phyloP scores from a whole-genome alignment of 192 early-diverging fungal species.

The Paraglomus brasilianum region DNA sequence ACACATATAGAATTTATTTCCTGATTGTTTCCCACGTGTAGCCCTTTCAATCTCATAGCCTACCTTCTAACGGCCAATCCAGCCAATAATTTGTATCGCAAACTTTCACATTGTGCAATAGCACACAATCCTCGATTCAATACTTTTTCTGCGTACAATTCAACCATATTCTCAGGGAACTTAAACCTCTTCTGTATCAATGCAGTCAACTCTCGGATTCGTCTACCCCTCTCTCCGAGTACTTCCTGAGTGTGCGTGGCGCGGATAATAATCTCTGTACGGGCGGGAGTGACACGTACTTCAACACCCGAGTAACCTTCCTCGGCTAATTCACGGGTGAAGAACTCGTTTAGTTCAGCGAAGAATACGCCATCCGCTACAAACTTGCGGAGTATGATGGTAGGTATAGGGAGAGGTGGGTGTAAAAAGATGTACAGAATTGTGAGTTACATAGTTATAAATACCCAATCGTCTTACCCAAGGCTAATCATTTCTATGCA shows the following conservation, averaged over 20 bases:
- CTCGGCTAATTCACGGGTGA: slow-evolving; percentile 93
- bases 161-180: slow-evolving; percentile 97
- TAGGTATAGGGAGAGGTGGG: slow-evolving; percentile 11
- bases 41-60: slow-evolving; percentile 14
- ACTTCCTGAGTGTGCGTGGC: slow-evolving; percentile 98
- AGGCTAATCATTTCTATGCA: too few relatives aligned
- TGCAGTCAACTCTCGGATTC: slow-evolving; percentile 97
- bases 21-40: background rate
- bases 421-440: background rate
- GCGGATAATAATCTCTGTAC: slow-evolving; percentile 99
- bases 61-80: slow-evolving; percentile 93
- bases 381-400: too few relatives aligned
- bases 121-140: slow-evolving; percentile 96
- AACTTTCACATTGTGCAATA: slow-evolving; percentile 97
- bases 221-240: slow-evolving; percentile 97
- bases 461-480: background rate
- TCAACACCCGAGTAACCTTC: slow-evolving; percentile 99
- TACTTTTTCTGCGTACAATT: slow-evolving; percentile 98
- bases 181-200: slow-evolving; percentile 99
- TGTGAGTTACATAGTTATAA: background rate
- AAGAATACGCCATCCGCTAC: slow-evolving; percentile 99
- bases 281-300: slow-evolving; percentile 98
- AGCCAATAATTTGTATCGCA: slow-evolving; percentile 96
- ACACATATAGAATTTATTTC: background rate
- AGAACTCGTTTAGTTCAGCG: slow-evolving; percentile 99